A percentile compares a stretch with the other conserved stretches of the same genome.
Evolutionary conservation across 495 filamentous ascomycete genomes (phyloP).

Genomic region (Tuber umbilicatum): DNA sequence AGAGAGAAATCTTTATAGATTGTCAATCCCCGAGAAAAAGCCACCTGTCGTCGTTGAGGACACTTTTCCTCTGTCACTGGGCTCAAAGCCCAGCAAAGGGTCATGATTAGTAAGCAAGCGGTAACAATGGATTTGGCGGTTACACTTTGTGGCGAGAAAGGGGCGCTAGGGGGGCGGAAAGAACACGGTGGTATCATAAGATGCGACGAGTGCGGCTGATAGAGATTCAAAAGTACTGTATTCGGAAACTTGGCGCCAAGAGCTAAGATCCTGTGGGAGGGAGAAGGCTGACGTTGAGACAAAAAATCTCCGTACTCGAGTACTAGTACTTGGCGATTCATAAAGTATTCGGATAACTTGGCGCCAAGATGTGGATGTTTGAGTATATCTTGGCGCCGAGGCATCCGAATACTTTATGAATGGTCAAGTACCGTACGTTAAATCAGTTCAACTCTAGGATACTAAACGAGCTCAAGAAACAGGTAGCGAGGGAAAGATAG

Average conservation of each 20-base stretch:
- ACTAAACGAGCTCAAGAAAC: too few relatives aligned
- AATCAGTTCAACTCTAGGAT: too few relatives aligned
- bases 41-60: conserved; percentile 39
- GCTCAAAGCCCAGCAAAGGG: conserved; percentile 6
- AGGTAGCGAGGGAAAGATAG: too few relatives aligned
- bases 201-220: too few relatives aligned
- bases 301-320: too few relatives aligned
- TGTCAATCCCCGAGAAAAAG: conserved; percentile 26
- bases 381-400: too few relatives aligned
- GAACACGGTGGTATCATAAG: conserved; percentile 38
- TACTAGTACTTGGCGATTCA: too few relatives aligned
- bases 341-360: too few relatives aligned
- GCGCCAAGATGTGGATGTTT: too few relatives aligned
- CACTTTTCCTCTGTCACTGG: conserved; percentile 34
- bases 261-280: neutral
- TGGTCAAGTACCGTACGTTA: too few relatives aligned
- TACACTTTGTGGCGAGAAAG: conserved; percentile 10
- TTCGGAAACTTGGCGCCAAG: neutral
- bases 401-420: too few relatives aligned
- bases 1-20: conserved; percentile 36
- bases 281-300: too few relatives aligned
- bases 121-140: conserved; percentile 7
- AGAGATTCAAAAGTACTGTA: neutral
- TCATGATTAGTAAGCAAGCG: conserved; percentile 18
- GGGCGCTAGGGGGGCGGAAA: conserved; percentile 32